Percentiles rank a stretch among this genome's conserved stretches.
These are phyloP conservation scores for Yarrowia sp. DNA, from an alignment of 805 yeast genomes.

Conservation along the genomic window DNA sequence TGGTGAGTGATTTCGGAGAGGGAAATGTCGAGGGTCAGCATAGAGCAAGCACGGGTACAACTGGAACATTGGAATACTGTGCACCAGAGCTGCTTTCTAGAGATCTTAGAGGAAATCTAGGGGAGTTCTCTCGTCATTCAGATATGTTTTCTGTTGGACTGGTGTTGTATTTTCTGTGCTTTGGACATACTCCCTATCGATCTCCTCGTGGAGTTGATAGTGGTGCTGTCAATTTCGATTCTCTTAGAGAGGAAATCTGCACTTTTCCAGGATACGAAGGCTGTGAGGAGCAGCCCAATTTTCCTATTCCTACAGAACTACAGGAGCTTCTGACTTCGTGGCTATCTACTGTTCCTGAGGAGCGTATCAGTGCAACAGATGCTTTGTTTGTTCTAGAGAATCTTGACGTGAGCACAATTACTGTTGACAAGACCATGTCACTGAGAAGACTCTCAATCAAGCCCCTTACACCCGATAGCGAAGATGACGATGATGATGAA, in stretches of 20 bases:
- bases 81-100: constrained; percentile 71
- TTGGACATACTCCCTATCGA: constrained; percentile 64
- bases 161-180: constrained; percentile 73
- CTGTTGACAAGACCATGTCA: background rate
- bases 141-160: constrained; percentile 83
- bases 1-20: constrained; percentile 89
- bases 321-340: constrained; percentile 44
- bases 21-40: constrained; percentile 68
- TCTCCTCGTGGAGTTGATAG: constrained; percentile 33
- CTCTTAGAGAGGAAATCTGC: constrained; percentile 42
- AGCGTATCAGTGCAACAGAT: constrained; percentile 48
- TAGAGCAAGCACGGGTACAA: constrained; percentile 71
- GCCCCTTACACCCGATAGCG: background rate
- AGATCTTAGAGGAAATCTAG: constrained; percentile 41
- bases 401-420: background rate
- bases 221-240: constrained; percentile 35
- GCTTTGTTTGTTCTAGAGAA: constrained; percentile 36
- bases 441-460: background rate
- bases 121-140: constrained; percentile 65
- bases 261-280: constrained; percentile 40
- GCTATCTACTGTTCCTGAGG: constrained; percentile 40
- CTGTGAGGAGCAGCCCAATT: constrained; percentile 32
- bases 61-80: constrained; percentile 84
- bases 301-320: constrained; percentile 30
- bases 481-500: background rate